Percentiles rank a stretch among this genome's conserved stretches.
phyloP scores from a whole-genome alignment of 306 rosid genomes.

The Ochetophila trinervis region DNA sequence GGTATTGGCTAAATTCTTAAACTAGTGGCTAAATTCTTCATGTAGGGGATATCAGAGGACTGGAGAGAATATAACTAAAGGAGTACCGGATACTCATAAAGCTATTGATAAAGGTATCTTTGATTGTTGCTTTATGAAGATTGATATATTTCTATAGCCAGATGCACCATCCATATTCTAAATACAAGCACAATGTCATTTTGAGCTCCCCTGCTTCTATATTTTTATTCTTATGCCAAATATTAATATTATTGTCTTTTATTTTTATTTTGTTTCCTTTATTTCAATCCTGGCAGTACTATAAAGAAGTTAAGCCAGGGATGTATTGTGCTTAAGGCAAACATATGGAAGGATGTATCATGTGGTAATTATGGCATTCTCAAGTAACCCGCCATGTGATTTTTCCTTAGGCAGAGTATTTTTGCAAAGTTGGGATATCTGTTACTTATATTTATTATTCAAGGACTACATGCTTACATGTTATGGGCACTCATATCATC shows the following conservation, averaged over 20 bases:
- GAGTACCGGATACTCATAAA: slow-evolving; percentile 81
- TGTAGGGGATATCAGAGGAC: slow-evolving; percentile 87
- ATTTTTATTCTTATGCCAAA: background rate
- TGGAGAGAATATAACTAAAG: too few species aligned
- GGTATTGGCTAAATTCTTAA: too few species aligned
- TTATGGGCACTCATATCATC: too few species aligned
- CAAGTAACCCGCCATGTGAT: too few species aligned
- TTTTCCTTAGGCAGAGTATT: too few species aligned
- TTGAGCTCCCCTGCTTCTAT: background rate
- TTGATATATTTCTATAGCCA: slow-evolving; percentile 6
- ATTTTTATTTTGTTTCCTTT: background rate
- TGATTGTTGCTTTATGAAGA: slow-evolving; percentile 6
- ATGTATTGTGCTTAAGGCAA: slow-evolving; percentile 85
- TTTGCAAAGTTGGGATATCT: too few species aligned
- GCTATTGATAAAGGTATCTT: slow-evolving; percentile 76
- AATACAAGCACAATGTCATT: background rate
- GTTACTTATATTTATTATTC: too few species aligned
- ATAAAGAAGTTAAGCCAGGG: slow-evolving; percentile 68
- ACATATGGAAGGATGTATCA: slow-evolving; percentile 78
- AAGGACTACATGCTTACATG: too few species aligned
- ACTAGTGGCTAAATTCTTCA: slow-evolving; percentile 19
- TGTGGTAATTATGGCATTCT: too few species aligned
- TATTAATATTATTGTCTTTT: background rate
- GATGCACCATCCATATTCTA: background rate
- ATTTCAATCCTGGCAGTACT: too few species aligned